These are phyloP conservation scores for Chaetomium fimeti DNA, from an alignment of 495 filamentous ascomycete genomes.

Conservation along the genomic window DNA sequence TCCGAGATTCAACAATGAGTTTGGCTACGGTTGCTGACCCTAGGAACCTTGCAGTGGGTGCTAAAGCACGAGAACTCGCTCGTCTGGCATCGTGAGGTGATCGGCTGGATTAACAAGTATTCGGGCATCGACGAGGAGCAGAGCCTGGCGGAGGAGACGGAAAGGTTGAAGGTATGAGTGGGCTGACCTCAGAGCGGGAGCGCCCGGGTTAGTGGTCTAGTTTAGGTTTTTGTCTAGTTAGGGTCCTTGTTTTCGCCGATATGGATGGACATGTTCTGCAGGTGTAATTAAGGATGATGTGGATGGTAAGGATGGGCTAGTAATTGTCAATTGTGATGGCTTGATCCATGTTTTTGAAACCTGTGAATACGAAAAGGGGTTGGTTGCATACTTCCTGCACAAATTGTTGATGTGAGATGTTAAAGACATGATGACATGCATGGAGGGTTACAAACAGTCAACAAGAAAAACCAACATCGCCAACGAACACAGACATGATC, in stretches of 20 bases:
- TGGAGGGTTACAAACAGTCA: neutral
- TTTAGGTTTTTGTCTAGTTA: neutral
- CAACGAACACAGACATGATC: neutral
- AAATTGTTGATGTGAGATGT: too few relatives aligned
- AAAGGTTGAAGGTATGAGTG: neutral
- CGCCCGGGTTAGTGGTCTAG: neutral
- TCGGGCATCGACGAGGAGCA: slow-evolving; percentile 52
- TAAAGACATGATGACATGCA: too few relatives aligned
- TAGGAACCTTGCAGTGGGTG: slow-evolving; percentile 66
- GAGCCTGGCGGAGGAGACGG: slow-evolving; percentile 9
- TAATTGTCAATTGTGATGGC: too few relatives aligned
- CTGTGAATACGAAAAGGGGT: too few relatives aligned
- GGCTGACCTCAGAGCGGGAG: neutral
- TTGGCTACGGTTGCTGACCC: neutral
- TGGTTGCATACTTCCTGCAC: too few relatives aligned
- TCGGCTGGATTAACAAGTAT: slow-evolving; percentile 87
- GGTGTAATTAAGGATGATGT: neutral
- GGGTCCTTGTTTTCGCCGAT: too few relatives aligned
- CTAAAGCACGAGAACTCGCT: slow-evolving; percentile 87
- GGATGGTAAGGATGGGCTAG: too few relatives aligned
- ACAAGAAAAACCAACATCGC: neutral
- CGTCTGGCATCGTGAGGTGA: slow-evolving; percentile 84
- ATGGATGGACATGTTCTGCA: neutral
- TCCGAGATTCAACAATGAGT: neutral
- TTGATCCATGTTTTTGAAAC: too few relatives aligned